Percentiles rank a stretch among this genome's conserved stretches.
phyloP scores from a whole-genome alignment of 371 early-diverging fungal species.

The Lichtheimia ornata region DNA sequence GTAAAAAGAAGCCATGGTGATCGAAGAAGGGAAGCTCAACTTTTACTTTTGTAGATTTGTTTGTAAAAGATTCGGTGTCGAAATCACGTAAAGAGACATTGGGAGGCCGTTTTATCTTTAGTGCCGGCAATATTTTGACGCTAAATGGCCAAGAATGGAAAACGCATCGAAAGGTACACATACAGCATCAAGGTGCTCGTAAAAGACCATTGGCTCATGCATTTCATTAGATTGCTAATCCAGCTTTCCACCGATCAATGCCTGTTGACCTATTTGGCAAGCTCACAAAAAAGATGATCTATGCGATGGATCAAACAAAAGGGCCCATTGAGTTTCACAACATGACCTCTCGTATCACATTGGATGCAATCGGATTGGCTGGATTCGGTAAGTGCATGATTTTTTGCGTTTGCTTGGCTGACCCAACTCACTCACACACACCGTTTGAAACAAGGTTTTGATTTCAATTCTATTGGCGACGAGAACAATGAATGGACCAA shows the following conservation, averaged over 20 bases:
- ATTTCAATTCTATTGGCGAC: slow-evolving; percentile 16
- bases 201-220: neutral
- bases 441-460: slow-evolving; percentile 17
- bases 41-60: neutral
- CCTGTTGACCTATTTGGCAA: slow-evolving; percentile 27
- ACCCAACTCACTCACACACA: neutral
- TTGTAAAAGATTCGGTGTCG: neutral
- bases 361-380: slow-evolving; percentile 38
- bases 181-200: neutral
- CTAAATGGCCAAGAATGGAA: slow-evolving; percentile 25
- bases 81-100: slow-evolving; percentile 1
- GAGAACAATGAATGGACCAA: slow-evolving; percentile 10
- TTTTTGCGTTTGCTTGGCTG: neutral
- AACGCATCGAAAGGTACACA: slow-evolving; percentile 16
- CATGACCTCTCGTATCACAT: slow-evolving; percentile 18
- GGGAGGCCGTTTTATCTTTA: slow-evolving; percentile 8
- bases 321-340: slow-evolving; percentile 17
- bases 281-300: slow-evolving; percentile 21
- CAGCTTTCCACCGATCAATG: slow-evolving; percentile 30
- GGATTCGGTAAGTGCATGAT: slow-evolving; percentile 16
- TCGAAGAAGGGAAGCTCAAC: neutral
- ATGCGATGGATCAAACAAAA: slow-evolving; percentile 17
- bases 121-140: slow-evolving; percentile 16
- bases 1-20: slow-evolving; percentile 6
- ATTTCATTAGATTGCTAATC: slow-evolving; percentile 18